Percentiles rank a stretch among this genome's conserved stretches.
Conservation (phyloP, 495 filamentous ascomycete genomes). For the Cudoniella acicularis region DNA sequence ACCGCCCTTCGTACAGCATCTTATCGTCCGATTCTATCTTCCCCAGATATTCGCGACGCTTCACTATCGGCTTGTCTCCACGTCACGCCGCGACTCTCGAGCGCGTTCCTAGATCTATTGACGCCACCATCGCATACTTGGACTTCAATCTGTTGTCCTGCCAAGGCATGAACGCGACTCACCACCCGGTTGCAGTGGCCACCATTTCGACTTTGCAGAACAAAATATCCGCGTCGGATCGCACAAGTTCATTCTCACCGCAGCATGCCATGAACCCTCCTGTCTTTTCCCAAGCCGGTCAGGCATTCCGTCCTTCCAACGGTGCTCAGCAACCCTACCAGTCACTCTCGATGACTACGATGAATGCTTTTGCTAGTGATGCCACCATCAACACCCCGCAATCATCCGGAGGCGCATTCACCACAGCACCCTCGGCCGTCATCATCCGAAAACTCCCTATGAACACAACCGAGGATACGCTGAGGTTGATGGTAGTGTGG, state of each 20-base stretch:
- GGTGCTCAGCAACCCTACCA: conserved; percentile 22
- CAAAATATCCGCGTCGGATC: conserved; percentile 2
- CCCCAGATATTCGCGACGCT: conserved; percentile 3
- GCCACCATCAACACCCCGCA: conserved; percentile 16
- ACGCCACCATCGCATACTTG: conserved; percentile 9
- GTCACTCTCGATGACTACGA: conserved; percentile 24
- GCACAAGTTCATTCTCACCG: conserved; percentile 16
- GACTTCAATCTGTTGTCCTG: conserved; percentile 4
- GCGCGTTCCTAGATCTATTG: neutral
- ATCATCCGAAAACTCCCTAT: conserved; percentile 73
- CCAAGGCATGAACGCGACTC: conserved; percentile 21
- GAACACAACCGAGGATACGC: conserved; percentile 66
- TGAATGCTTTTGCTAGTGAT: conserved; percentile 25
- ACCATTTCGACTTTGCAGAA: conserved; percentile 3
- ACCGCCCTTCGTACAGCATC: neutral
- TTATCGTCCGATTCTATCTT: conserved; percentile 3
- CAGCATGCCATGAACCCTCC: conserved; percentile 30
- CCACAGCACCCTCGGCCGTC: conserved; percentile 18
- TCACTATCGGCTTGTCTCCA: neutral
- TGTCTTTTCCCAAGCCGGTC: conserved; percentile 20
- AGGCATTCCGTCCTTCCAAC: conserved; percentile 24
- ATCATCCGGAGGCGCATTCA: conserved; percentile 13
- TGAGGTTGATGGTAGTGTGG: conserved; percentile 81
- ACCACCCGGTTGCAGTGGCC: conserved; percentile 10
- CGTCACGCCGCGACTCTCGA: conserved; percentile 2